Conservation (phyloP, 2,329 filamentous ascomycete genomes). For the Monosporascus ibericus region DNA sequence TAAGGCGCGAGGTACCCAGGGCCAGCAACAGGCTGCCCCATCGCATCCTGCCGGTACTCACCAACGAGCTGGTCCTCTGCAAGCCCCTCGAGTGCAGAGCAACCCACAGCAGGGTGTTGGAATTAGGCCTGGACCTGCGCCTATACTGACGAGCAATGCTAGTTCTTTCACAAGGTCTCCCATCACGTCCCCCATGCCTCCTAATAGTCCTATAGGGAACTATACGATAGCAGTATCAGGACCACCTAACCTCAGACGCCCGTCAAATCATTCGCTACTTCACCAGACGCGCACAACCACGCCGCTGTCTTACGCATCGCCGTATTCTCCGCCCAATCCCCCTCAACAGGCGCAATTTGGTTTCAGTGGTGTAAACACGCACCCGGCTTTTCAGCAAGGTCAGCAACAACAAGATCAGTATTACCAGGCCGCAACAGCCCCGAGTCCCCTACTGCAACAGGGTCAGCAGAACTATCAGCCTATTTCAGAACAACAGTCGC, state of each 20-base stretch:
- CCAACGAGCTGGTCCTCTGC: not conserved
- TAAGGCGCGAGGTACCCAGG: not conserved
- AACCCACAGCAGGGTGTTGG: not conserved
- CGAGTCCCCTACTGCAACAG: constrained; percentile 1
- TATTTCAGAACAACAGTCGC: constrained; percentile 5
- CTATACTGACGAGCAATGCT: not conserved
- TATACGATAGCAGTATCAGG: not conserved
- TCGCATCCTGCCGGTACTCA: not conserved
- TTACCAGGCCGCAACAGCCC: constrained; percentile 6
- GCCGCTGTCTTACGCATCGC: not conserved
- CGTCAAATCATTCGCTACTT: constrained; percentile 2
- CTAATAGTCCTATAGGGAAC: not conserved
- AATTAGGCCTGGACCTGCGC: not conserved
- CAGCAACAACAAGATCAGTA: constrained; percentile 7
- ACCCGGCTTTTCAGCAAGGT: constrained; percentile 1
- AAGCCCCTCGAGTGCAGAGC: not conserved
- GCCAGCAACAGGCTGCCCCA: not conserved
- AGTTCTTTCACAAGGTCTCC: not conserved
- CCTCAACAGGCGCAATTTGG: constrained; percentile 7
- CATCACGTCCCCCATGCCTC: not conserved
- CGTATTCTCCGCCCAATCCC: constrained; percentile 2
- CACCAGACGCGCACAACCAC: not conserved
- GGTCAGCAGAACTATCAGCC: constrained; percentile 8
- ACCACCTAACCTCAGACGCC: not conserved
- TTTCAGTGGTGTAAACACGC: not conserved